A percentile compares a stretch with the other conserved stretches of the same genome.
These are phyloP conservation scores for Rehmannia glutinosa DNA, from an alignment of 257 asterid species.

Conservation along the genomic window DNA sequence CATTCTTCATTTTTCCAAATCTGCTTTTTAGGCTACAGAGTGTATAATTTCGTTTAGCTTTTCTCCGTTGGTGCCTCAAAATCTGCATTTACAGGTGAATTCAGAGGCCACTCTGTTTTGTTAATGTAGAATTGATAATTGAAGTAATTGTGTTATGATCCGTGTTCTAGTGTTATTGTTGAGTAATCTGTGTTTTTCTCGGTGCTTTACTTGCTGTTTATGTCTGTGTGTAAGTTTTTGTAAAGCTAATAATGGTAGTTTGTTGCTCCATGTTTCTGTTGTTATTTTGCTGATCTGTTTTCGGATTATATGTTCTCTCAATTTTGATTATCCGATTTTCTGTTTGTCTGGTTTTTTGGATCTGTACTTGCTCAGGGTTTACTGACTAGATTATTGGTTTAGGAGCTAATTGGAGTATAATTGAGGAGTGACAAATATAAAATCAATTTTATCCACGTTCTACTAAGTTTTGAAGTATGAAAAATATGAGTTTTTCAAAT, in stretches of 20 bases:
- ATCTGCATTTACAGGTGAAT: slow-evolving; percentile 19
- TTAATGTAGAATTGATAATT: not conserved
- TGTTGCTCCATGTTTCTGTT: slow-evolving; percentile 4
- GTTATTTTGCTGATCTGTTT: not conserved
- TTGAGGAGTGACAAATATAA: not conserved
- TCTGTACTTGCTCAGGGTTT: slow-evolving; percentile 9
- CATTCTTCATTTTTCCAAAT: not conserved
- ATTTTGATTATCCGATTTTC: not conserved
- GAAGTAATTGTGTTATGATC: not conserved
- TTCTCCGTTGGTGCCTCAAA: not conserved
- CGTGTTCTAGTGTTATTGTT: not conserved
- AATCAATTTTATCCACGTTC: not conserved
- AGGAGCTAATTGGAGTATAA: not conserved
- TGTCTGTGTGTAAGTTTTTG: not conserved
- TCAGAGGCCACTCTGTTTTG: not conserved
- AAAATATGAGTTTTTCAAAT: not conserved
- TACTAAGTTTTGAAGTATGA: not conserved
- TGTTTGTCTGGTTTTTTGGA: no score
- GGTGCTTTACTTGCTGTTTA: not conserved
- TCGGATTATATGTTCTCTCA: not conserved
- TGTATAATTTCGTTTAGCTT: not conserved
- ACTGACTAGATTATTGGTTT: not conserved
- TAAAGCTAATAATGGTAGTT: not conserved
- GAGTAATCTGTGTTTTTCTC: not conserved
- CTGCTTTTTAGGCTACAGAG: not conserved